Evolutionary conservation across 768 basidiomycete species (phyloP).

Genomic region (Boletus vermiculosoides): DNA sequence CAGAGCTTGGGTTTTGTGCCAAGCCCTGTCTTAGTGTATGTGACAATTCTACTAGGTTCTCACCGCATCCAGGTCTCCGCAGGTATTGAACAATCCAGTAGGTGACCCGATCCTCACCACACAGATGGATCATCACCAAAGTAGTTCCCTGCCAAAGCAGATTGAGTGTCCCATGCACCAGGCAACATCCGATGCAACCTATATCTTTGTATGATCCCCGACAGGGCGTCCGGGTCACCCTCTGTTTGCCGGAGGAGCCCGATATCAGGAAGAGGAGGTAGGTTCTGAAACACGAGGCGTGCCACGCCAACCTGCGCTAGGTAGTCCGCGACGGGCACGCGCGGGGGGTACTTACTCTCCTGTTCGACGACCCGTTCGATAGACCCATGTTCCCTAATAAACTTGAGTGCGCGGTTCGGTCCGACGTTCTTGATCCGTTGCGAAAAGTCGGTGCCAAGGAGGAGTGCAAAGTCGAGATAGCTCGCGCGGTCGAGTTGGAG

Average conservation of each 20-base stretch:
- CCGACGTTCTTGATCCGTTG: conserved; percentile 82
- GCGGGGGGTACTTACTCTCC: conserved; percentile 52
- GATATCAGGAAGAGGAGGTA: conserved; percentile 59
- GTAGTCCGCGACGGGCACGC: conserved; percentile 49
- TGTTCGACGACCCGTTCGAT: conserved; percentile 68
- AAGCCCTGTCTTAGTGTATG: neutral
- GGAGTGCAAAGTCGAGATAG: conserved; percentile 82
- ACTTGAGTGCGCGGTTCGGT: conserved; percentile 70
- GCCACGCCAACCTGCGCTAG: conserved; percentile 63
- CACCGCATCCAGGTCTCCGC: neutral
- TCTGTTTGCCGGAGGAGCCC: conserved; percentile 34
- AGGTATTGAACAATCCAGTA: neutral
- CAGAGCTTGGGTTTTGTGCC: neutral
- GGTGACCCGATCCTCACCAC: conserved; percentile 7
- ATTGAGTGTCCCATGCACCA: conserved; percentile 43
- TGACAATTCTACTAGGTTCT: neutral
- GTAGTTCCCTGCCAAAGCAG: conserved; percentile 59
- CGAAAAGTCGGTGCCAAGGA: conserved; percentile 90
- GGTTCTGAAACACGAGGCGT: conserved; percentile 58
- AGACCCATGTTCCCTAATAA: conserved; percentile 65
- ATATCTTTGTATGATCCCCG: conserved; percentile 49
- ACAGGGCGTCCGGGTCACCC: conserved; percentile 43
- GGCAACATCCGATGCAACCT: conserved; percentile 43
- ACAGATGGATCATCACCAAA: conserved; percentile 60
- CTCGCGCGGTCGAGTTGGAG: conserved; percentile 55